Percentiles rank a stretch among this genome's conserved stretches.
phyloP scores from a whole-genome alignment of 768 basidiomycete genomes.

The Mycena filopes region DNA sequence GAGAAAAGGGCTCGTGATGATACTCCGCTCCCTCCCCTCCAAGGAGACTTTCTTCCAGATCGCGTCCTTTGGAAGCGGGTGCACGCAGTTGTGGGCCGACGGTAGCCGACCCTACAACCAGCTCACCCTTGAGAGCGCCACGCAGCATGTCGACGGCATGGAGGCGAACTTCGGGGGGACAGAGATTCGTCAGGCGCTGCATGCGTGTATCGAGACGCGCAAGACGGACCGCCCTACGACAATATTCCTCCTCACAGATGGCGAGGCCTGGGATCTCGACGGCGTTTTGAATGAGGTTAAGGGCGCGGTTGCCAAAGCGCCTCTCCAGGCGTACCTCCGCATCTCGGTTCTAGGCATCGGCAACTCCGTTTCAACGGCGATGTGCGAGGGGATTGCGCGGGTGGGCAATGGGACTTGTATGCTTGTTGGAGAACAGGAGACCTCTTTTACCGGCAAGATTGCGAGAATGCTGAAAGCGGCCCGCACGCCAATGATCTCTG shows the following conservation, averaged over 20 bases:
- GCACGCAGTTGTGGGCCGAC: constrained; percentile 42
- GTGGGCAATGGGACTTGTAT: constrained; percentile 52
- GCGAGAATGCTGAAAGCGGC: constrained; percentile 53
- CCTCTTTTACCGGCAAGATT: constrained; percentile 49
- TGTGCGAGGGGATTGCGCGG: constrained; percentile 53
- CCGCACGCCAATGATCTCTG: constrained; percentile 45
- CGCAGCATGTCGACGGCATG: constrained; percentile 42
- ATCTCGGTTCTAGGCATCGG: constrained; percentile 61
- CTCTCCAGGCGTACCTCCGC: constrained; percentile 42
- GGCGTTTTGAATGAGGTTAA: constrained; percentile 23
- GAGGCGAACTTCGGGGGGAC: constrained; percentile 53
- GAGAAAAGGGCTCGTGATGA: constrained; percentile 47
- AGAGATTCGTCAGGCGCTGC: constrained; percentile 47
- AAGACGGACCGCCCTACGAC: constrained; percentile 44
- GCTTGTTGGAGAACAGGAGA: constrained; percentile 47
- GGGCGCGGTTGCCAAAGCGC: constrained; percentile 36
- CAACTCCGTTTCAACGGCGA: constrained; percentile 46
- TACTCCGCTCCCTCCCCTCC: constrained; percentile 51
- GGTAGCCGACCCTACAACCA: constrained; percentile 38
- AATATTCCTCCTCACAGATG: constrained; percentile 60
- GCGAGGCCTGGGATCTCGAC: constrained; percentile 38
- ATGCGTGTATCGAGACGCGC: constrained; percentile 40
- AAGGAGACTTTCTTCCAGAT: constrained; percentile 53
- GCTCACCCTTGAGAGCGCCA: constrained; percentile 39
- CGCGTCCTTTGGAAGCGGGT: constrained; percentile 47